phyloP scores from a whole-genome alignment of 345 rosid genomes.

The Moricandia arvensis region DNA sequence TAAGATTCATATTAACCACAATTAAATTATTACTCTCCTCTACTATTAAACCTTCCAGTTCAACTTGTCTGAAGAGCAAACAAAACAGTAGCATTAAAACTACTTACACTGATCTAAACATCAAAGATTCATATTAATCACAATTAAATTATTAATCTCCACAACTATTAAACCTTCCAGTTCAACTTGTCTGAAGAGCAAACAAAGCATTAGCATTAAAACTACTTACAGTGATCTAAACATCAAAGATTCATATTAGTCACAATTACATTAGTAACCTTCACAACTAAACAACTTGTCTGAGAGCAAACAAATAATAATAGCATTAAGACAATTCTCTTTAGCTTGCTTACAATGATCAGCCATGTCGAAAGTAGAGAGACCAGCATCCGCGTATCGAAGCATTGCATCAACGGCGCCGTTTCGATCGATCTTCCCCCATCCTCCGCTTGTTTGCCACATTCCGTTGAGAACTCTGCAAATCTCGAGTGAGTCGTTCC shows the following conservation, averaged over 20 bases:
- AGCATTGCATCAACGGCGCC: slow-evolving; percentile 86
- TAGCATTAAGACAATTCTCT: too few species aligned
- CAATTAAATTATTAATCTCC: too few species aligned
- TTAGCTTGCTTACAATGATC: slow-evolving; percentile 57
- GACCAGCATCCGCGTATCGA: slow-evolving; percentile 71
- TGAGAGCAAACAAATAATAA: neutral
- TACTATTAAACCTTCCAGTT: neutral
- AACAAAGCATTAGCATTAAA: neutral
- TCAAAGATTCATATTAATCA: too few species aligned
- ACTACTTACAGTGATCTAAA: too few species aligned
- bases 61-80: too few species aligned
- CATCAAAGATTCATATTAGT: too few species aligned
- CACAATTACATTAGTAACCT: too few species aligned
- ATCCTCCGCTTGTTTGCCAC: slow-evolving; percentile 95
- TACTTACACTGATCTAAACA: too few species aligned
- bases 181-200: neutral
- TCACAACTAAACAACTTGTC: too few species aligned
- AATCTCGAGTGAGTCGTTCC: slow-evolving; percentile 77
- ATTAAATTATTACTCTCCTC: neutral
- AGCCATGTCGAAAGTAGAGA: slow-evolving; percentile 98
- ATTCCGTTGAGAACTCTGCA: slow-evolving; percentile 86
- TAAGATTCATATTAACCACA: slow-evolving; percentile 21
- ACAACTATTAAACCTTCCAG: neutral
- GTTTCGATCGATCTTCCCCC: slow-evolving; percentile 83
- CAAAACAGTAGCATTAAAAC: neutral